Percentiles rank a stretch among this genome's conserved stretches.
Evolutionary conservation across 2,329 filamentous ascomycete genomes (phyloP).

Genomic region (Aphanoascus verrucosus): DNA sequence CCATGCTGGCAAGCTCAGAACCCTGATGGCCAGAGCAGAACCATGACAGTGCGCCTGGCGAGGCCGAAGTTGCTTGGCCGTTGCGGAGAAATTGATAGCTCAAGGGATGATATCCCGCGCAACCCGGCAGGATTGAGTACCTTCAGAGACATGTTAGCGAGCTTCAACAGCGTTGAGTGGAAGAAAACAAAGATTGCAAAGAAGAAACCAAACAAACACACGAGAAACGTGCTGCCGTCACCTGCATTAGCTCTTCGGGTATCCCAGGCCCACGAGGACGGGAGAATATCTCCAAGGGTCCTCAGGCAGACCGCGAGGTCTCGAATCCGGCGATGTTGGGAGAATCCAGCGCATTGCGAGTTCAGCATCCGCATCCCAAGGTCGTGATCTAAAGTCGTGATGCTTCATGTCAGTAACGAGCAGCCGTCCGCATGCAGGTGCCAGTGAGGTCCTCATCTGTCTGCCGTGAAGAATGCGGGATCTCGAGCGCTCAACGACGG

Average conservation of each 20-base stretch:
- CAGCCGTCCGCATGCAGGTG: not conserved
- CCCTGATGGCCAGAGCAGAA: not conserved
- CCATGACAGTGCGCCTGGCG: not conserved
- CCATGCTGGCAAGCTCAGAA: not conserved
- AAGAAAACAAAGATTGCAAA: not conserved
- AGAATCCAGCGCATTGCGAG: not conserved
- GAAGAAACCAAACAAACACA: not conserved
- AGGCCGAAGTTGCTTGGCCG: not conserved
- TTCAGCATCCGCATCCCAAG: not conserved
- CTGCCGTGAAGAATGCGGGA: not conserved
- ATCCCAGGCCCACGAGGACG: not conserved
- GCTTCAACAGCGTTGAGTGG: not conserved
- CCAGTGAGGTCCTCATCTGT: slow-evolving; percentile 4
- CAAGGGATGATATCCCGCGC: slow-evolving; percentile 3
- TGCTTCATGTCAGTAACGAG: too few species aligned
- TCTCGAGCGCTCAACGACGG: not conserved
- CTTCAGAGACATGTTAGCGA: slow-evolving; percentile 2
- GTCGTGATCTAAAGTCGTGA: not conserved
- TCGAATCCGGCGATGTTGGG: not conserved
- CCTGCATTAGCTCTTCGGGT: not conserved
- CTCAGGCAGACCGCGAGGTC: not conserved
- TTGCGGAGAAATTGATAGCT: not conserved
- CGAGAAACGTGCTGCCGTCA: not conserved
- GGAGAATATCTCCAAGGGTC: slow-evolving; percentile 1
- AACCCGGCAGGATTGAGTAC: not conserved